A percentile compares a stretch with the other conserved stretches of the same genome.
These are phyloP conservation scores for Fraxinus dipetala DNA, from an alignment of 305 asterid genomes.

Conservation along the genomic window DNA sequence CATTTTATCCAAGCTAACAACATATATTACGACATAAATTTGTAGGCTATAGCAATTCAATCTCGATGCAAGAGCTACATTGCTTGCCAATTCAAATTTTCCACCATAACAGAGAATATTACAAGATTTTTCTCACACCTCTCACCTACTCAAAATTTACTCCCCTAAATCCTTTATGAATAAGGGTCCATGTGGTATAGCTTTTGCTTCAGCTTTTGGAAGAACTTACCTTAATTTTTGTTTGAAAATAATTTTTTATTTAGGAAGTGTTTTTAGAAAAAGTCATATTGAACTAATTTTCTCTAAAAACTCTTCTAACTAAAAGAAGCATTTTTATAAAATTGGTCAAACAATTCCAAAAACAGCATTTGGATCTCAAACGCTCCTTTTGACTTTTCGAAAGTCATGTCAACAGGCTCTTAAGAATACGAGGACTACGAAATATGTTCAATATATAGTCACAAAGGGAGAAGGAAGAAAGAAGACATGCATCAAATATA, in stretches of 20 bases:
- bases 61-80: not conserved
- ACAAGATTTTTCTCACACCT: not conserved
- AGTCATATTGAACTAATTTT: no score
- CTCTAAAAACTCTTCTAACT: no score
- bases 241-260: no score
- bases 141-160: not conserved
- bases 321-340: no score
- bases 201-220: not conserved
- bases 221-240: not conserved
- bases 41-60: not conserved
- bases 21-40: not conserved
- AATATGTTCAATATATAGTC: not conserved
- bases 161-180: not conserved
- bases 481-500: not conserved
- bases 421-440: not conserved
- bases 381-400: not conserved
- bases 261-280: no score
- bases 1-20: not conserved
- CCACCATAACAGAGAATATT: not conserved
- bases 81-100: not conserved
- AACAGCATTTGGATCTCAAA: not conserved
- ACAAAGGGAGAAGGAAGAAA: not conserved
- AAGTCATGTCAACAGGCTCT: not conserved
- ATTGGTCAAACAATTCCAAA: not conserved
- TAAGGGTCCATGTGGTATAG: not conserved